Percentiles rank a stretch among this genome's conserved stretches.
These are phyloP conservation scores for Fusarium lyarnte DNA, from an alignment of 2,329 filamentous ascomycete genomes.

Conservation along the genomic window DNA sequence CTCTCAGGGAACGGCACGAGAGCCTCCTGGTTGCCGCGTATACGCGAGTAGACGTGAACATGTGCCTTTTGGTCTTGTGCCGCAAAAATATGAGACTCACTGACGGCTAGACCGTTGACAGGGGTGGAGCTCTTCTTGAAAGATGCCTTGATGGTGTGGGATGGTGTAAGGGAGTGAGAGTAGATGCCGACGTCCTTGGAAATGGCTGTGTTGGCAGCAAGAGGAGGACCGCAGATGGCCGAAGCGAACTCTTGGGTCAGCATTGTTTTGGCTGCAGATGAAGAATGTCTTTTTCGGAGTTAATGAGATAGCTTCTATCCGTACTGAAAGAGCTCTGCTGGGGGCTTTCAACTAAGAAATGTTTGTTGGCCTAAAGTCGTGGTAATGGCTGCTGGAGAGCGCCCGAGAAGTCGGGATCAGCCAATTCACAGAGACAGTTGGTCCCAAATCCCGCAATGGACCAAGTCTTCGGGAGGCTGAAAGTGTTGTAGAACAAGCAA, in stretches of 20 bases:
- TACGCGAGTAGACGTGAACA: conserved; percentile 88
- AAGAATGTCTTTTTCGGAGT: neutral
- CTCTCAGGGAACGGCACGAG: conserved; percentile 88
- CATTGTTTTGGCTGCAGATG: conserved; percentile 53
- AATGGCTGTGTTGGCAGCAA: conserved; percentile 70
- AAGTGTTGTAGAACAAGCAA: conserved; percentile 26
- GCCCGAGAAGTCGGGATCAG: conserved; percentile 8
- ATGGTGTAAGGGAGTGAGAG: conserved; percentile 81
- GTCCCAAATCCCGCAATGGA: neutral
- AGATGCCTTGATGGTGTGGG: conserved; percentile 75
- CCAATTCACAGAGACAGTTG: conserved; percentile 5
- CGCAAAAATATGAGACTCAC: conserved; percentile 84
- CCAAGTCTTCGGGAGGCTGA: conserved; percentile 8
- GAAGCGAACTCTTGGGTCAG: conserved; percentile 69
- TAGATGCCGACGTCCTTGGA: conserved; percentile 89
- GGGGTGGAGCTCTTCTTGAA: conserved; percentile 95
- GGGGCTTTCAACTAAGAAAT: conserved; percentile 19
- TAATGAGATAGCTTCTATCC: neutral
- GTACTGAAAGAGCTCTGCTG: neutral
- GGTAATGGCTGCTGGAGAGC: neutral
- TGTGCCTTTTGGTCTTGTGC: conserved; percentile 92
- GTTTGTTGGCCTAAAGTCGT: conserved; percentile 13
- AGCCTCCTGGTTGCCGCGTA: conserved; percentile 87
- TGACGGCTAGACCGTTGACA: conserved; percentile 81
- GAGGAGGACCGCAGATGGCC: conserved; percentile 64